Percentiles rank a stretch among this genome's conserved stretches.
Evolutionary conservation across 1,284 basidiomycete species (phyloP).

Genomic region (Cryptococcus deneoformans): DNA sequence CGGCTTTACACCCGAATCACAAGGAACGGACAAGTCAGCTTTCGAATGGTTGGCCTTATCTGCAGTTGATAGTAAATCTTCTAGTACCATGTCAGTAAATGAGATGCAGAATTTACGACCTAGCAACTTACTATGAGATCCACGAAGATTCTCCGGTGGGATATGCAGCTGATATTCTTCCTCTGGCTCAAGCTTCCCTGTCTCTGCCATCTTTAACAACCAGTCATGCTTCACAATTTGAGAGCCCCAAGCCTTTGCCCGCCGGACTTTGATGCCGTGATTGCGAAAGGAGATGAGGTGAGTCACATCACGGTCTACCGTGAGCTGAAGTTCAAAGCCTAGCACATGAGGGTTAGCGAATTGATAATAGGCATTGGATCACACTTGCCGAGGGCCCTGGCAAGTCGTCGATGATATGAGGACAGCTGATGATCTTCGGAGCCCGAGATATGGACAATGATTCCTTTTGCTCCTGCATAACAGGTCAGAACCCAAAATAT

Average conservation of each 20-base stretch:
- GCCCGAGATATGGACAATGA: constrained; percentile 40
- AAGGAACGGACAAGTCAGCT: too few species aligned
- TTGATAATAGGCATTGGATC: not conserved
- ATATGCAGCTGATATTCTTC: constrained; percentile 14
- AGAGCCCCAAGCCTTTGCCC: constrained; percentile 39
- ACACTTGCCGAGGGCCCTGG: constrained; percentile 32
- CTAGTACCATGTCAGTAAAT: too few species aligned
- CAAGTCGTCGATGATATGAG: constrained; percentile 19
- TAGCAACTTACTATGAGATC: too few species aligned
- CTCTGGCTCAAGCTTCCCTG: constrained; percentile 24
- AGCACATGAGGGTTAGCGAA: too few species aligned
- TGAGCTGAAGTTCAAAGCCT: too few species aligned
- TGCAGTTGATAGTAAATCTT: too few species aligned
- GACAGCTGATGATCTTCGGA: not conserved
- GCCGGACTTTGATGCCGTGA: constrained; percentile 32
- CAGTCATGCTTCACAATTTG: constrained; percentile 35
- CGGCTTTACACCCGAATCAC: too few species aligned
- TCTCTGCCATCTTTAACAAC: constrained; percentile 34
- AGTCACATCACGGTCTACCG: constrained; percentile 21
- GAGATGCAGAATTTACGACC: too few species aligned
- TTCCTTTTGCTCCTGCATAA: not conserved
- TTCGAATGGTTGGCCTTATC: too few species aligned
- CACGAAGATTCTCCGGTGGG: not conserved
- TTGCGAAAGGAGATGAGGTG: constrained; percentile 35
- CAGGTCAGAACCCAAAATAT: not conserved